Conservation (phyloP, 2,329 filamentous ascomycete species). For the Metarhizium anisopliae region DNA sequence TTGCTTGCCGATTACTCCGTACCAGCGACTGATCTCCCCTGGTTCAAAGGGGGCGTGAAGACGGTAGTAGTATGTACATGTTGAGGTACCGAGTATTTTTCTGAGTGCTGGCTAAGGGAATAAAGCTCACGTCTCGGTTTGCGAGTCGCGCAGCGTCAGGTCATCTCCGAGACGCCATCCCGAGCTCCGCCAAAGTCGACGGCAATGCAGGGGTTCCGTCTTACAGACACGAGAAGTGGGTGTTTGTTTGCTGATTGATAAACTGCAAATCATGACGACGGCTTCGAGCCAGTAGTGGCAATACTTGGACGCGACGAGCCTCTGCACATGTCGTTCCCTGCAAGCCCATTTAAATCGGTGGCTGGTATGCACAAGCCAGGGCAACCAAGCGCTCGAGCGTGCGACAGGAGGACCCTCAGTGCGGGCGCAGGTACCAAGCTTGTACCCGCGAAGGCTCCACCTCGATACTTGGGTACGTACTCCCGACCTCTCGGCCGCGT, state of each 20-base stretch:
- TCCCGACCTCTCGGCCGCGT: constrained; percentile 10
- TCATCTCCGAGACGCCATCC: constrained; percentile 10
- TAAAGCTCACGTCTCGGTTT: neutral
- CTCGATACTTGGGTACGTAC: neutral
- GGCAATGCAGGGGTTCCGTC: constrained; percentile 8
- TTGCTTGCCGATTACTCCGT: too few species aligned
- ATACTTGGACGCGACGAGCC: constrained; percentile 13
- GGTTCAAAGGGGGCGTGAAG: neutral
- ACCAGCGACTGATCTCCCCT: neutral
- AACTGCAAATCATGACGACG: constrained; percentile 9
- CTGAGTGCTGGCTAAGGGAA: neutral
- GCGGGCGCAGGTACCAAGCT: neutral
- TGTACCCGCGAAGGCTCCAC: constrained; percentile 5
- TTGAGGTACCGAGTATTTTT: too few species aligned
- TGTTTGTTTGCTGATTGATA: constrained; percentile 24
- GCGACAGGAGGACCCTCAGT: neutral
- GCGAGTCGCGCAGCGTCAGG: neutral
- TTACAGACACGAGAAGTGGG: constrained; percentile 13
- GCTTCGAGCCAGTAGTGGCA: neutral
- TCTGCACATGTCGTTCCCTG: constrained; percentile 13
- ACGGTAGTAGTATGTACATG: too few species aligned
- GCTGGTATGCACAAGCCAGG: constrained; percentile 8
- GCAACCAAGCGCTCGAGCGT: neutral
- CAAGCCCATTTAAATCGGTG: constrained; percentile 2
- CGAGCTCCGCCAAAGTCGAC: constrained; percentile 5